Percentiles rank a stretch among this genome's conserved stretches.
phyloP scores from a whole-genome alignment of 768 basidiomycete genomes.

The Rhodosporidiobolus sp. region DNA sequence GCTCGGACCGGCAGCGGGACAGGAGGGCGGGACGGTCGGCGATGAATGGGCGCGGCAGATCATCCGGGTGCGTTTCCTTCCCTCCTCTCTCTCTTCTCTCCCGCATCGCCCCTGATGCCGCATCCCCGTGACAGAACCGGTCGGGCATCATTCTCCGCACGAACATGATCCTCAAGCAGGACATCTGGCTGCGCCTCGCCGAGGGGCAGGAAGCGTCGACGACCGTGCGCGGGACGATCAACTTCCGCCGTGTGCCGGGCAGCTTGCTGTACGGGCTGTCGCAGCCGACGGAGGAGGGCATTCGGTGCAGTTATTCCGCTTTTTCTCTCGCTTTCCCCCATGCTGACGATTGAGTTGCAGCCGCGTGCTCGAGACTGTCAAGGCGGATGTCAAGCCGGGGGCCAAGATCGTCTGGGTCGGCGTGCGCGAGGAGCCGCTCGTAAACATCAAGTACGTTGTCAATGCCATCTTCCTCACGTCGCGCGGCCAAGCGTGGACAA shows the following conservation, averaged over 20 bases:
- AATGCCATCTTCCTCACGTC: no score
- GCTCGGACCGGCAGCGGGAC: constrained; percentile 62
- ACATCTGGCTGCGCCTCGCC: constrained; percentile 45
- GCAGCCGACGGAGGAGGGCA: constrained; percentile 84
- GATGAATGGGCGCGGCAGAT: constrained; percentile 96
- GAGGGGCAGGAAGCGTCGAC: constrained; percentile 17
- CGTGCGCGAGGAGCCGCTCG: constrained; percentile 67
- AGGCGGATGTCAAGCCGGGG: background rate
- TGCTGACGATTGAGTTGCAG: background rate
- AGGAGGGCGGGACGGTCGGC: constrained; percentile 70
- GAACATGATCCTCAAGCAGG: constrained; percentile 64
- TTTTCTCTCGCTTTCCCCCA: background rate
- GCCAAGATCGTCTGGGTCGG: constrained; percentile 76
- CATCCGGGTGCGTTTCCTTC: constrained; percentile 63
- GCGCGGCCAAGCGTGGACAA: no score
- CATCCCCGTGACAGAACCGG: constrained; percentile 70
- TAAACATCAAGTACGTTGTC: constrained; percentile 71
- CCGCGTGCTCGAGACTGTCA: constrained; percentile 23
- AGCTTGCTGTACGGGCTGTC: constrained; percentile 87
- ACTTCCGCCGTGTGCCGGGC: constrained; percentile 78
- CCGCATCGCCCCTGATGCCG: background rate
- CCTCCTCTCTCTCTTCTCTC: background rate
- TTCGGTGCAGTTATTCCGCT: constrained; percentile 67
- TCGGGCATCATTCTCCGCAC: constrained; percentile 90
- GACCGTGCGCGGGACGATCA: constrained; percentile 85